Evolutionary conservation across 495 filamentous ascomycete genomes (phyloP), one percentile per base, ranked within the genome.

Genomic region (Poronia punctata): DNA sequence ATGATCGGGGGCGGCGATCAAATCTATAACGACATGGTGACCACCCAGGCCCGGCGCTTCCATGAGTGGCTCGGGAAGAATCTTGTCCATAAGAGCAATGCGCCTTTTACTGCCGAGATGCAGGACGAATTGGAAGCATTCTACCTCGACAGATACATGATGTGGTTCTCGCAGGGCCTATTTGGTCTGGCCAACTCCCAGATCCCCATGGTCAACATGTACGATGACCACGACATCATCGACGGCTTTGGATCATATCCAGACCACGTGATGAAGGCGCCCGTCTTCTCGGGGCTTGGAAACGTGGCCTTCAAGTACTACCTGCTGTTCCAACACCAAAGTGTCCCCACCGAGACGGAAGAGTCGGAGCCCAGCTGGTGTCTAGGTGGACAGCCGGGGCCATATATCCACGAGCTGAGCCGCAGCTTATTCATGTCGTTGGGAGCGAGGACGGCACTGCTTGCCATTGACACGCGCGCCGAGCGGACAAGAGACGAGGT

Each of bases 1-100:
- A 97, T 98, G 93, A 76, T 98, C 48, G 93, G 92, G 22, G 92
- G 92, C 35, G 92, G 92, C 35, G 92, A 98, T 59, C 92, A 98
- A 59, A 82, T 98, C 46, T 98, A 96, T 63, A 97, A 94, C 48
- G 92, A 98, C 59, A 71, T 68, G 8, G 78, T 85, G 23, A 83
- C 86, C 60, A 68, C 75, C 14, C 72, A 96, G 26, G 84, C 84
- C 1, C 61, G 61, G 10, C 67, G 79, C 16, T 95, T 96, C 68
- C 71, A 75, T 37, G 75, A 85, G 35, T 98, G 92, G 92, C 70
- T 85, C 2, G 72, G 74, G 50, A 89, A 84, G 64, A 88, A 88
- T 50, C 73, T 80, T 1, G 65, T 83, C 27, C 76, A 86, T 44
- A 92, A 94, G 67, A 82, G 88, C 45, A 71, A 74, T 21, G 72